phyloP scores from a whole-genome alignment of 202 grass and related monocot genomes.

The Elaeis oleifera region DNA sequence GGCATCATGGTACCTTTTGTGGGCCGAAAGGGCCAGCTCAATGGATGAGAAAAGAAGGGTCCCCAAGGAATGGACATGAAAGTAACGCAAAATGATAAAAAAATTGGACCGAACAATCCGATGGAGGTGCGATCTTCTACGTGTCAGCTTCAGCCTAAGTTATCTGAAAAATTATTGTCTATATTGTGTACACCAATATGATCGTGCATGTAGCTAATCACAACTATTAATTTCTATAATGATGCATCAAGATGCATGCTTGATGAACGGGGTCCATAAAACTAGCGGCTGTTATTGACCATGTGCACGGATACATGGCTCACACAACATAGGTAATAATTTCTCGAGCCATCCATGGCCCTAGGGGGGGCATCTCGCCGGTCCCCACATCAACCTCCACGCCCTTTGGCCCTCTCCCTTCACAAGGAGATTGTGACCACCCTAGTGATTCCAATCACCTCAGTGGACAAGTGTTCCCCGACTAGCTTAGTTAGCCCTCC shows the following conservation, averaged over 20 bases:
- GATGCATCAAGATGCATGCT: too few relatives aligned
- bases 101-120: neutral
- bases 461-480: neutral
- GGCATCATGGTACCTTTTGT: too few relatives aligned
- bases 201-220: too few relatives aligned
- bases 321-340: too few relatives aligned
- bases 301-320: too few relatives aligned
- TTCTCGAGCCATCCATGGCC: too few relatives aligned
- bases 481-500: neutral
- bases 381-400: neutral
- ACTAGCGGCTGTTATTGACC: too few relatives aligned
- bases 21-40: neutral
- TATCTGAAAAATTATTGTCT: too few relatives aligned
- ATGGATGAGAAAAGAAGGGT: neutral
- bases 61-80: slow-evolving; percentile 16
- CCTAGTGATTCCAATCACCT: slow-evolving; percentile 1
- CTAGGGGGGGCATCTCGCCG: neutral
- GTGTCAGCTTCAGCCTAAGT: neutral
- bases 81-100: slow-evolving; percentile 8
- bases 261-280: too few relatives aligned
- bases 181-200: too few relatives aligned
- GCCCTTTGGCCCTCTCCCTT: neutral
- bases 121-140: neutral
- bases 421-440: slow-evolving; percentile 4
- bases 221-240: too few relatives aligned